Percentiles rank a stretch among this genome's conserved stretches.
These are phyloP conservation scores for Pythium scleroteichum DNA, from an alignment of 352 stramenopile species.

Conservation along the genomic window DNA sequence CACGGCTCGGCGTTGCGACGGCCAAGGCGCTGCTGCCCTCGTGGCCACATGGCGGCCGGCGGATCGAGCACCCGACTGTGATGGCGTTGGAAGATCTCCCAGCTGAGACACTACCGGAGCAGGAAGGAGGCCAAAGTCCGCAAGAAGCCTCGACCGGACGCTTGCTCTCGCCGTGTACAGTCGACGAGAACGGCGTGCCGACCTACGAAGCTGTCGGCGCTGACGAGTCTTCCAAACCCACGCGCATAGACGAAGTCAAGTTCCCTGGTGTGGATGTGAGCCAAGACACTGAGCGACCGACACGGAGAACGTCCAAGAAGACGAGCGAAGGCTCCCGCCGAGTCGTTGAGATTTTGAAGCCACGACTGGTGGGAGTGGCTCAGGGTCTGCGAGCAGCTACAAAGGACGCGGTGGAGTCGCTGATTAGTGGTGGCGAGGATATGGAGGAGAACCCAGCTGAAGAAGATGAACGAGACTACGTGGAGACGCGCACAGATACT, in stretches of 20 bases:
- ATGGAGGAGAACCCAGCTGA: background rate
- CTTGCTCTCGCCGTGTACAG: slow-evolving; percentile 5
- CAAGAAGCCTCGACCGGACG: background rate
- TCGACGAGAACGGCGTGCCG: slow-evolving; percentile 14
- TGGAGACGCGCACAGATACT: no score
- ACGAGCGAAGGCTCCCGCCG: background rate
- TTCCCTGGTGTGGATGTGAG: slow-evolving; percentile 15
- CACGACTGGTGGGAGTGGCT: background rate
- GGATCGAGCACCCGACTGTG: background rate
- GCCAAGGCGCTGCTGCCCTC: slow-evolving; percentile 21
- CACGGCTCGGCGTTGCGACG: background rate
- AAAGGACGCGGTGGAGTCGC: background rate
- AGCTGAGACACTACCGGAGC: background rate
- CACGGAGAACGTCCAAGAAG: background rate
- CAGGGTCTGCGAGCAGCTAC: background rate
- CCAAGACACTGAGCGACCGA: background rate
- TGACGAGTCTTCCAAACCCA: slow-evolving; percentile 4
- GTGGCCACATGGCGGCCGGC: slow-evolving; percentile 13
- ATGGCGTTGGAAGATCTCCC: slow-evolving; percentile 6
- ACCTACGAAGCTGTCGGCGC: slow-evolving; percentile 17
- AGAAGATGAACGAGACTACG: background rate
- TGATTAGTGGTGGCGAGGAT: background rate
- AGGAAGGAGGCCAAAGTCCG: slow-evolving; percentile 15
- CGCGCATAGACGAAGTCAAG: slow-evolving; percentile 16
- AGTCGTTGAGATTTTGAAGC: background rate